A percentile compares a stretch with the other conserved stretches of the same genome.
Conservation (phyloP, 1,284 basidiomycete species). For the Malassezia pachydermatis region DNA sequence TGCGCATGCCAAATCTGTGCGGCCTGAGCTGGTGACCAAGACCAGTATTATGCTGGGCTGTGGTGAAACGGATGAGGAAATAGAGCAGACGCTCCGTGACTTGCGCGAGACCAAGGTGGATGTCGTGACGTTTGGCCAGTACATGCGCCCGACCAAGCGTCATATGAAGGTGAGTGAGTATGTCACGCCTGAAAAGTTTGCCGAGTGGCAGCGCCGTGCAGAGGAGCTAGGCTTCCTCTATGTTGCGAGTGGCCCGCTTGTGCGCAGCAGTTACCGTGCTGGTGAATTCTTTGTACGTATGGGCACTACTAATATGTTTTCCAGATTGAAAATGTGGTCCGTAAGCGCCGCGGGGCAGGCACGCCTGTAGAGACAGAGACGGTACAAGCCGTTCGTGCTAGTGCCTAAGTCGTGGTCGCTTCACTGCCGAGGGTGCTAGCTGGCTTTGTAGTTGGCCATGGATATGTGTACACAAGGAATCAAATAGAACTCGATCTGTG, state of each 20-base stretch:
- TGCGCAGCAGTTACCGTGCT: constrained; percentile 91
- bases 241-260: constrained; percentile 89
- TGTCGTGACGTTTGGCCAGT: constrained; percentile 98
- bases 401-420: not conserved
- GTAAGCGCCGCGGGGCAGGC: constrained; percentile 21
- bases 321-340: constrained; percentile 39
- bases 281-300: constrained; percentile 47
- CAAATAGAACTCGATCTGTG: constrained; percentile 10
- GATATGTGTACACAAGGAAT: constrained; percentile 10
- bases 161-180: constrained; percentile 99
- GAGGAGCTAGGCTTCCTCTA: constrained; percentile 93
- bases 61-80: constrained; percentile 75
- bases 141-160: constrained; percentile 96
- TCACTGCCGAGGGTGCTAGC: no score
- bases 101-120: constrained; percentile 79
- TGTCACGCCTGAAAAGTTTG: constrained; percentile 84
- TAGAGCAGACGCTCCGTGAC: constrained; percentile 73
- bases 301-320: not conserved
- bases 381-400: constrained; percentile 4
- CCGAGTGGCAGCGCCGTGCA: constrained; percentile 76
- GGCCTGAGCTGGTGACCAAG: constrained; percentile 81
- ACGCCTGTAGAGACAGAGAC: constrained; percentile 11
- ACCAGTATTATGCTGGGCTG: constrained; percentile 98
- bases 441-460: not conserved
- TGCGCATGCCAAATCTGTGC: constrained; percentile 54